Base-by-base conservation (phyloP, 805 yeast genomes). In the Starmerella roubikii region DNA sequence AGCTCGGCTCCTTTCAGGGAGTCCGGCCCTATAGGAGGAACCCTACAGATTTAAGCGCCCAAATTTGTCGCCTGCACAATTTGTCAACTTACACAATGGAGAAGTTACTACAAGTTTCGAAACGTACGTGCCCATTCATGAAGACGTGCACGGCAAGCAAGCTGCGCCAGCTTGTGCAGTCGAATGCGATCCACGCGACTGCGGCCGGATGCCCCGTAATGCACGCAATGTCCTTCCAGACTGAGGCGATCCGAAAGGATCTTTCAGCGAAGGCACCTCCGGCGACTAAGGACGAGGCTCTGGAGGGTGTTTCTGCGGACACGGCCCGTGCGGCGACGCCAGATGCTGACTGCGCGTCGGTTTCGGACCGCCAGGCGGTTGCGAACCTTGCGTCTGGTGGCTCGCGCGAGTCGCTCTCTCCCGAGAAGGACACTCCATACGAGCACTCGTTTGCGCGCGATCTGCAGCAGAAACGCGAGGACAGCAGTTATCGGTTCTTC, bases 401-500 rank as follows among this genome's bases (percentile, higher is more conserved):
- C 23, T 11, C 25, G 25, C 25, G 25, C 4, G 17, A 4, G 20
- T 23, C 16, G 20, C 30, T 7, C 3, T 59, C 38, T 49, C 44
- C 62, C 17, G 50, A 64, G 18, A 52, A 17, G 30, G 16, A 22
- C 30, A 22, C 34, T 35, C 42, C n/a, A 28, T 41, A 40, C 44
- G 45, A 39, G 24, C 20, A 6, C 34, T 40, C n/a, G 38, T 75
- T 84, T 56, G 69, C 71, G 42, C 58, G 60, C 34, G 91, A 85
- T 52, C 65, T 91, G 44, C 58, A 66, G 42, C 71, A 71, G 55
- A 91, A 91, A 65, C 75, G 93, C 58, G 51, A 64, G 35, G 98
- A 91, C 66, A 83, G 81, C 60, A 84, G 96, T 18, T 91, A 91
- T 64, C 78, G 99, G 53, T 88, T 72, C 61, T 91, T 91, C 71